Conservation (phyloP, 2,329 filamentous ascomycete genomes). For the Clarireedia homoeocarpa region DNA sequence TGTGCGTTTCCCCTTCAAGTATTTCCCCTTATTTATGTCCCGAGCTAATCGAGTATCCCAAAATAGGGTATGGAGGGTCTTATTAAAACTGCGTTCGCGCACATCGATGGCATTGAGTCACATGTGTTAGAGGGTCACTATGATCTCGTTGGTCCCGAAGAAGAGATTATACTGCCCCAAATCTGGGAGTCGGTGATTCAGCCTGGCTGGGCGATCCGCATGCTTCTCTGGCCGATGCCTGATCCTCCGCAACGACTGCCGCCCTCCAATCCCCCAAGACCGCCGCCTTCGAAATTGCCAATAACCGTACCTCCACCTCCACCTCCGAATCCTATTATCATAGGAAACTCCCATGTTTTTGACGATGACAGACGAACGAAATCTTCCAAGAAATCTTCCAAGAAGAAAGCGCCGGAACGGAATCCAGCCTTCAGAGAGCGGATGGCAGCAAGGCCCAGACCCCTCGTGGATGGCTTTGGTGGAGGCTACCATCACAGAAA, state of each 20-base stretch:
- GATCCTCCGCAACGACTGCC: conserved; percentile 28
- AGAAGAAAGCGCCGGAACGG: no score
- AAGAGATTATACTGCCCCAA: conserved; percentile 73
- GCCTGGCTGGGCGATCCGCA: conserved; percentile 65
- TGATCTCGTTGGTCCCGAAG: conserved; percentile 70
- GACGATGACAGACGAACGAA: no score
- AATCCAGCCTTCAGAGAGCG: no score
- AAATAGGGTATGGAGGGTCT: conserved; percentile 73
- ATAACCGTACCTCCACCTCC: not conserved
- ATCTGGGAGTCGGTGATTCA: conserved; percentile 77
- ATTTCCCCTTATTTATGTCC: conserved; percentile 19
- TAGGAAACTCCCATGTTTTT: no score
- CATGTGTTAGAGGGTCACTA: conserved; percentile 74
- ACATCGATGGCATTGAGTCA: conserved; percentile 67
- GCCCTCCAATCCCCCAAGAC: conserved; percentile 7
- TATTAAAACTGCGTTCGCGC: conserved; percentile 74
- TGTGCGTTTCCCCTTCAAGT: conserved; percentile 38
- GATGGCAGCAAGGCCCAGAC: no score
- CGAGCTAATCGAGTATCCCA: not conserved
- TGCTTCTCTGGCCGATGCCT: conserved; percentile 58
- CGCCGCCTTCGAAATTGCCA: not conserved
- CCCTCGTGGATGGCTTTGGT: no score
- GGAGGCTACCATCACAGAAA: no score
- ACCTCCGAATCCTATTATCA: not conserved
- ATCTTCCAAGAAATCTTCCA: no score